phyloP scores from a whole-genome alignment of 2,329 filamentous ascomycete genomes.

The Leptodontidium sp. region DNA sequence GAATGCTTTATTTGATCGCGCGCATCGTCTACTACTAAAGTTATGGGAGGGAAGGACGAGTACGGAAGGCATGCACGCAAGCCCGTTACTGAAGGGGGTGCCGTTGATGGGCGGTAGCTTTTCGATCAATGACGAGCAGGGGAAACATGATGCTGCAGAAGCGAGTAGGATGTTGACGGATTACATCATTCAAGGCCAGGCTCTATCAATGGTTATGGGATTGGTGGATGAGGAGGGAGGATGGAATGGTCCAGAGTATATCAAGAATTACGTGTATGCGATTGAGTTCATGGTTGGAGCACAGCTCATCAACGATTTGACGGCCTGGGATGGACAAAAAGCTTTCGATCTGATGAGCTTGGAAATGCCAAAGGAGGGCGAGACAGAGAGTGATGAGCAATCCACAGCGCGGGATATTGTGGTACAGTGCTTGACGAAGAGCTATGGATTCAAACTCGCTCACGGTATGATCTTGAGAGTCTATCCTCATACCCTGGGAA shows the following conservation, averaged over 20 bases:
- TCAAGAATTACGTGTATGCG: conserved; percentile 56
- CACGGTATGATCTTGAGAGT: conserved; percentile 62
- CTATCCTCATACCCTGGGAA: conserved; percentile 58
- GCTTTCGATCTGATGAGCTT: conserved; percentile 61
- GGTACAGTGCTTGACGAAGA: conserved; percentile 56
- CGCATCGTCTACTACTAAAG: conserved; percentile 58
- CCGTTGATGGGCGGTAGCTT: conserved; percentile 48
- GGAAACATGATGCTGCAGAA: conserved; percentile 50
- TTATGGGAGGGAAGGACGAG: conserved; percentile 60
- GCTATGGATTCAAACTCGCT: conserved; percentile 64
- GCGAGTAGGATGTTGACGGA: conserved; percentile 57
- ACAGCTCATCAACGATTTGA: conserved; percentile 61
- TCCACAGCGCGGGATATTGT: conserved; percentile 58
- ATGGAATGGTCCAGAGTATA: conserved; percentile 64
- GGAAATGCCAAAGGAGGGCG: conserved; percentile 49
- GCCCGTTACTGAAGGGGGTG: conserved; percentile 56
- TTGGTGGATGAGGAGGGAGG: conserved; percentile 57
- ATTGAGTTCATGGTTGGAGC: conserved; percentile 59
- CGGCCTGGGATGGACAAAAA: conserved; percentile 57
- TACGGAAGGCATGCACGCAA: conserved; percentile 60
- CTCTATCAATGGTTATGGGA: conserved; percentile 59
- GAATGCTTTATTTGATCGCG: conserved; percentile 58
- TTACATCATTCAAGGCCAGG: conserved; percentile 66
- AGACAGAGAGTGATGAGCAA: conserved; percentile 56
- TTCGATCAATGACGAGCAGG: conserved; percentile 46